Base-by-base conservation (phyloP, 805 yeast species). In the Wickerhamiella hasegawae region DNA sequence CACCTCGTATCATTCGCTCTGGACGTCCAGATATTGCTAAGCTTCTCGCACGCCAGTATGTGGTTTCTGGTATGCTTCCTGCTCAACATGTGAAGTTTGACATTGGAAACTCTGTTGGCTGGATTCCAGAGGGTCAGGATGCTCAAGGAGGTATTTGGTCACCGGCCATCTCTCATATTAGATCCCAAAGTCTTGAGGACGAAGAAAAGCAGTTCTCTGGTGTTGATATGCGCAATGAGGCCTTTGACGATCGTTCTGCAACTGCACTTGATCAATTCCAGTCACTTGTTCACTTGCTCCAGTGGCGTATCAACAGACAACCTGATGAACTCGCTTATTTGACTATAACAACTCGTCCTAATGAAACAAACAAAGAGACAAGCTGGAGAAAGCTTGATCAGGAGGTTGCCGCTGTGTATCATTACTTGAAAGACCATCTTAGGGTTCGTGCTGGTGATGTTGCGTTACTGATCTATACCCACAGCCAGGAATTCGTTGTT, bases 1-100 rank as follows among this genome's bases (percentile, higher is more conserved):
- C 90, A 18, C 95, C 98, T 3, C 70, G 94, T 49, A 76, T 92
- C 22, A 63, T 73, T 48, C 63, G 90, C 45, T 73, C 81, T 54
- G 94, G 94, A 17, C 76, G 95, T 6, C 65, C 82, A 16, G 97
- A 90, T 46, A 78, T 90, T 42, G 97, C 97, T 1, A 90, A 85
- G 46, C 81, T 74, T 78, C 67, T 74, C 48, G 83, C 80, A 57
- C 81, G 76, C 48, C 71, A 75, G 44, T 68, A 71, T 44, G 84
- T 84, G 51, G 62, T 74, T 28, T 78, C 73, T 44, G 97, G 97
- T 2, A 63, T 68, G n/a, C 58, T 90, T 17, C 65, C 71, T n/a
- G 75, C 93, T 0, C 75, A 71, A 19, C 85, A 73, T 55, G 83
- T 84, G 35, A 83, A 81, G 49, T 90, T 84, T 51, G 76, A 76